Conservation (phyloP, 2,329 filamentous ascomycete genomes). For the Dactylellina parvicollis region DNA sequence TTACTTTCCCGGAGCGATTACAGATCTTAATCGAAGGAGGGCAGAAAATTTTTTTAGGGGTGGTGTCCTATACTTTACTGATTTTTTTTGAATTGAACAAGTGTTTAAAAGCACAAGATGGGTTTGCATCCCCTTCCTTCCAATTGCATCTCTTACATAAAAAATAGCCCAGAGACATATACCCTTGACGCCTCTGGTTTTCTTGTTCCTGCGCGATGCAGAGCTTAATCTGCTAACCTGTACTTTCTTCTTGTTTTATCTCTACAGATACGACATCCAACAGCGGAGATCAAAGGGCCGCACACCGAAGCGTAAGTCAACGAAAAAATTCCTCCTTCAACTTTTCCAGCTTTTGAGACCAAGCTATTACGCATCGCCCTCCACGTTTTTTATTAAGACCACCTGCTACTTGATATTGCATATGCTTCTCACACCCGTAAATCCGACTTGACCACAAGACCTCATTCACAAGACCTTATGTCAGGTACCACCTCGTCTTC, state of each 20-base stretch:
- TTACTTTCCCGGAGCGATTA: conserved; percentile 36
- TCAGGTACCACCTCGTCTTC: conserved; percentile 49
- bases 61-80: conserved; percentile 43
- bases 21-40: conserved; percentile 37
- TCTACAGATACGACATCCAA: conserved; percentile 41
- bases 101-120: conserved; percentile 54
- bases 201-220: conserved; percentile 54
- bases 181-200: conserved; percentile 52
- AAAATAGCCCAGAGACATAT: conserved; percentile 44
- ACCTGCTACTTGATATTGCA: conserved; percentile 51
- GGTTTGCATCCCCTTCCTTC: conserved; percentile 53
- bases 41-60: conserved; percentile 48
- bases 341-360: conserved; percentile 30
- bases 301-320: conserved; percentile 52
- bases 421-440: conserved; percentile 53
- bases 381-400: conserved; percentile 53
- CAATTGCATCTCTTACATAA: conserved; percentile 53
- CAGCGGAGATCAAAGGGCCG: conserved; percentile 42
- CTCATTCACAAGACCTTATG: conserved; percentile 54
- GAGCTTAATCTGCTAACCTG: conserved; percentile 51
- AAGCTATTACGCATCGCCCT: conserved; percentile 30
- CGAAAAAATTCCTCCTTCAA: conserved; percentile 25
- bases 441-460: conserved; percentile 53
- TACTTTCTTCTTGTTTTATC: conserved; percentile 33
- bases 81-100: conserved; percentile 37